Base-by-base conservation (phyloP, 495 filamentous ascomycete genomes). In the Lasiosphaeria miniovina region DNA sequence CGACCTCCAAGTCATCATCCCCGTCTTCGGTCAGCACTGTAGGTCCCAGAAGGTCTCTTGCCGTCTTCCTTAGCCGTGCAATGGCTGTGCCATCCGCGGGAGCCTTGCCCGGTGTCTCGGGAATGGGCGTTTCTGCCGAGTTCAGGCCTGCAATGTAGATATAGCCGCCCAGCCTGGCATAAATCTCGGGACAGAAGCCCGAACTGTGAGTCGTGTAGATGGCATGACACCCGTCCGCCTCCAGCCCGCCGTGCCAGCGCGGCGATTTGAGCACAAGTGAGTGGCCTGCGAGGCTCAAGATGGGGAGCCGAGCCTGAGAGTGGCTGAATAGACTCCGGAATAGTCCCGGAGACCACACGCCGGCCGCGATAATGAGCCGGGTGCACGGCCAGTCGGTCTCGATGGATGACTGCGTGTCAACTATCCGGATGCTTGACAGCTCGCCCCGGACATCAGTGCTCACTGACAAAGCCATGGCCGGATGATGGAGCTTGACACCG, bases 101-200 rank as follows among this genome's bases (percentile, higher is more conserved):
- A 2, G 77, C 65, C 41, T 82, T 77, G 6, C 80, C 81, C 8
- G 84, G 74, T 4, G 80, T 60, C 4, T 71, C 67, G 1, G 88
- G 88, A 10, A 93, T 73, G 0, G 80, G 77, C 9, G 90, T 74
- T 0, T 65, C 66, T 0, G 77, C 66, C 9, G 74, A 81, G 67
- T 94, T 94, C 17, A 92, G 66, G 0, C 90, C 90, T 0, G 87
- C 88, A 60, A 94, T 73, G 66, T 90, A 92, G 12, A 93, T 84
- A 52, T 90, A 81, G 0, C 81, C 83, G 3, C 83, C 81, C 4
- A 81, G 59, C 6, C 90, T 78, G 4, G 84, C 84, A 70, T 91
- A 91, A 7, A 91, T 75, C 73, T 94, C 90, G 0, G 90, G 90
- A 9, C 82, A 84, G 71, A 86, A 90, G 0, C 33, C 72, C 73